Evolutionary conservation across 768 basidiomycete genomes (phyloP), one percentile per base, ranked within the genome.

Genomic region (Lactarius tabidus): DNA sequence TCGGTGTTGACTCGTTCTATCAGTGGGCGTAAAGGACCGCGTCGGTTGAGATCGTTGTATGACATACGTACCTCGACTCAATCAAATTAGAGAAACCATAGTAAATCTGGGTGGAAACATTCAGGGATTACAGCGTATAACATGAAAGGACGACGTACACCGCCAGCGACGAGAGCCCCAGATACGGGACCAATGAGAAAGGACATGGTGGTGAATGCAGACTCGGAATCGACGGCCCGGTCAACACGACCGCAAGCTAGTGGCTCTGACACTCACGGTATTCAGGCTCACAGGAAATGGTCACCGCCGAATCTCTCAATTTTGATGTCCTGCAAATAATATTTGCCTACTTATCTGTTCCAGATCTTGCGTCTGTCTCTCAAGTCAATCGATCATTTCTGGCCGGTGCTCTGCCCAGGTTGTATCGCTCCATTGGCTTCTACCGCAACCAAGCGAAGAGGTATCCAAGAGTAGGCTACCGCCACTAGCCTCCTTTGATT

Each of bases 271-370:
- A 39, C 45, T 48, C 45, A n/a, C n/a, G n/a, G n/a, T n/a, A n/a
- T n/a, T n/a, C n/a, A n/a, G n/a, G n/a, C n/a, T n/a, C n/a, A 51
- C 20, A 20, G 23, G 14, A 51, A 18, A 89, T 89, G 88, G 83
- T 86, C 54, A 80, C 84, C 35, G 85, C 84, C 14, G 84, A 88
- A 68, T 88, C 83, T 69, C 77, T 90, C 55, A 85, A 90, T 67
- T 79, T 85, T 23, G 90, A 92, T 75, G 86, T 91, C 41, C 80
- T 90, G 48, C 86, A 88, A 71, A 77, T 85, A n/a, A 83, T 91
- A 20, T 87, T 87, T 67, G 74, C 76, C 0, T 77, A 81, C 69
- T 76, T 91, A 6, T 72, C 78, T 48, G 78, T 79, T 20, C 63
- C 74, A 1, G 87, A 89, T 69, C 80, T 91, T 36, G 79, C 84